Evolutionary conservation across 2,329 filamentous ascomycete genomes (phyloP).

Genomic region (Paraconiothyrium brasiliense): DNA sequence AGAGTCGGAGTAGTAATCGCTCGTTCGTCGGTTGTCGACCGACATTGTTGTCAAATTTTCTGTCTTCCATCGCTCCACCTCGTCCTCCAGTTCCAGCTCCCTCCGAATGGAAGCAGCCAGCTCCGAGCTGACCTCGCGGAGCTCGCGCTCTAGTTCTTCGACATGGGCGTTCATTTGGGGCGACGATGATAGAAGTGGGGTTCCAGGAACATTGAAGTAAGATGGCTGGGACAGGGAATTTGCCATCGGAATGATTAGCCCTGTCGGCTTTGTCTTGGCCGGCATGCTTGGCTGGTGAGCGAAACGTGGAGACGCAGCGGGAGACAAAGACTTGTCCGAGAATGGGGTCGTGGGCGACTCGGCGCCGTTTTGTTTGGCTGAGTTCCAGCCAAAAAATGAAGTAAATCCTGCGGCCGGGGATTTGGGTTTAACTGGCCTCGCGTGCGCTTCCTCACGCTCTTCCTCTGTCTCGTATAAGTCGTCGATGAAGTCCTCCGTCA

Average conservation of each 20-base stretch:
- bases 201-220: constrained; percentile 59
- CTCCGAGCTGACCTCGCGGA: constrained; percentile 92
- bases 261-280: constrained; percentile 53
- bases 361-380: constrained; percentile 59
- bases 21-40: constrained; percentile 77
- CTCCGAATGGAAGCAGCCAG: constrained; percentile 90
- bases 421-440: constrained; percentile 50
- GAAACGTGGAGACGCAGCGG: constrained; percentile 64
- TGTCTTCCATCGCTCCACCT: constrained; percentile 86
- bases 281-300: constrained; percentile 37
- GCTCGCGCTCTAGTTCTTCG: constrained; percentile 91
- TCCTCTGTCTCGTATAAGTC: constrained; percentile 42
- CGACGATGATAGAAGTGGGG: constrained; percentile 55
- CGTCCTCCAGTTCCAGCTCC: constrained; percentile 95
- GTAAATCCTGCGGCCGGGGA: constrained; percentile 65
- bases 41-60: constrained; percentile 69
- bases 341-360: constrained; percentile 71
- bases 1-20: constrained; percentile 98
- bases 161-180: constrained; percentile 67
- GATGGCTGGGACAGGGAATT: constrained; percentile 53
- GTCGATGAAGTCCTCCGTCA: constrained; percentile 48
- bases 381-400: constrained; percentile 74
- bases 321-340: constrained; percentile 68
- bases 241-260: constrained; percentile 62
- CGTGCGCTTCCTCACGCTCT: constrained; percentile 26